Base-by-base conservation (phyloP, 2,329 filamentous ascomycete species). In the Aurifilum marmelostoma region DNA sequence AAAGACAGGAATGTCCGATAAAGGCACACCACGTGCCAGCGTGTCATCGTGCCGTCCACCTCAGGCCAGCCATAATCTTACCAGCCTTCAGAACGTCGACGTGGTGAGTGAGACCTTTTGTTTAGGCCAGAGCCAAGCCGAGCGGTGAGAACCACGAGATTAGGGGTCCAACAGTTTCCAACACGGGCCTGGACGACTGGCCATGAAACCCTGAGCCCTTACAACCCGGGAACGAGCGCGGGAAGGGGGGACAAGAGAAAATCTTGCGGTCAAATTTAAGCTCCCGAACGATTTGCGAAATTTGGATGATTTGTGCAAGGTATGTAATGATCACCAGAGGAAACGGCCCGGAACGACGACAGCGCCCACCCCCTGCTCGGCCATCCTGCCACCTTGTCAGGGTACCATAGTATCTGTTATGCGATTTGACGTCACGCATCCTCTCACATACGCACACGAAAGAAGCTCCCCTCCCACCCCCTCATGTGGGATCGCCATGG, bases 341-440 rank as follows among this genome's bases (percentile, higher is more conserved):
- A 29, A 56, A 56, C 24, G 52, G 52, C 52, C 52, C 52, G 52
- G 50, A 27, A 54, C 50, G 50, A 54, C n/a, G 29, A 37, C 34
- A 16, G 7, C 43, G 11, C 43, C 21, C 43, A 7, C 47, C 62
- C 47, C 63, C 37, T 56, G 47, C 39, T 21, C n/a, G 59, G 34
- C 21, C 58, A 65, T 32, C 52, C 52, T 32, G 32, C 62, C 32
- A n/a, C 24, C n/a, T 18, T 18, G 24, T n/a, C 39, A 43, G 39
- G n/a, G 61, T 37, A 9, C 34, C 9, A 39, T 39, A 12, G 37
- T n/a, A 61, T 21, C 47, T 50, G 37, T 34, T 41, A 68, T 66
- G 69, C 58, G 32, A 9, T 59, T 67, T 70, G 69, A 70, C 69
- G 69, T 70, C 66, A 70, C 69, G 50, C 54, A 52, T 41, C 24